Base-by-base conservation (phyloP, 2,329 filamentous ascomycete species). In the Ceratocystis alfenasii region DNA sequence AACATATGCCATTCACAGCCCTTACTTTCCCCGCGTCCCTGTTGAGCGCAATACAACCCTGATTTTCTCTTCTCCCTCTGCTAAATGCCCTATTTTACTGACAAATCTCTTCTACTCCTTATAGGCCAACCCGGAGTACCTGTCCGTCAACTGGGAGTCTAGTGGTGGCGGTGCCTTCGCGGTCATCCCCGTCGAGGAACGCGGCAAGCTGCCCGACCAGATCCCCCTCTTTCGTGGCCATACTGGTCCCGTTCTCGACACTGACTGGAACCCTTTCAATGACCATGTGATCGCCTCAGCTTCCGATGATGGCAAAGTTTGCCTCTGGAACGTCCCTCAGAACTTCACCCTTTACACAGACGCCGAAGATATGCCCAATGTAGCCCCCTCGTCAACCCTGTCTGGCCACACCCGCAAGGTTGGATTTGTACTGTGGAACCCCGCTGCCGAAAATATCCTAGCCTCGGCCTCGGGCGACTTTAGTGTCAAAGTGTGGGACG, bases 221-320 rank as follows among this genome's bases (percentile, higher is more conserved):
- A 88, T 99, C 71, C 94, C 94, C 68, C 81, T 99, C 72, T 99
- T 97, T 77, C 87, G 94, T 71, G 94, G 94, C 68, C 94, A 99
- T 77, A 99, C 94, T 55, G 91, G 91, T 62, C 87, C 93, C 68
- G 94, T 99, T 63, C 83, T 99, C 74, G 94, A 99, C 77, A 97
- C 93, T 70, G 94, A 99, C 80, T 99, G 93, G 93, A 93, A 91
- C 76, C 94, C 94, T 25, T 97, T 97, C 80, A 91, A 99, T 78
- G 93, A 99, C 76, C 87, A 84, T 68, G 78, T 99, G 72, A 86
- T 99, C 73, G 90, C 93, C 20, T 99, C 94, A 62, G 92, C 88
- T 67, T 96, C 93, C 64, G 94, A 99, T 74, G 94, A 99, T 77
- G 93, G 88, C 75, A 97, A 96, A 82, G 87, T 97, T 72, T 95